phyloP scores from a whole-genome alignment of 371 early-diverging fungal genomes.

The Dichotomocladium elegans region DNA sequence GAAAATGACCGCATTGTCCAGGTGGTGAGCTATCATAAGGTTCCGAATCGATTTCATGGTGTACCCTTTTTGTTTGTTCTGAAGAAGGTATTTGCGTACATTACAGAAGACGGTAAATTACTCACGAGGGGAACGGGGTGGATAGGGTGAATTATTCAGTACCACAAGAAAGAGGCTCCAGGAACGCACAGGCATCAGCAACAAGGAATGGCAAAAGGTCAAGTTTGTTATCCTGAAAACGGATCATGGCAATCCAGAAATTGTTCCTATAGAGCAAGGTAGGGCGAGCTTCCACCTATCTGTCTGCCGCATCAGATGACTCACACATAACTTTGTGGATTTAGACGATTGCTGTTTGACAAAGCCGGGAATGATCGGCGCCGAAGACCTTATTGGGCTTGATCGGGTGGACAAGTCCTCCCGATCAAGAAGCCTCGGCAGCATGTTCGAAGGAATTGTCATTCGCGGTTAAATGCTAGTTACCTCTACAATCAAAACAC shows the following conservation, averaged over 20 bases:
- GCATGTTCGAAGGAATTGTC: constrained; percentile 55
- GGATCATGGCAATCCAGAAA: constrained; percentile 14
- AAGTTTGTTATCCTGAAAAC: constrained; percentile 51
- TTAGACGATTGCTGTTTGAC: constrained; percentile 54
- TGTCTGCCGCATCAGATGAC: no score
- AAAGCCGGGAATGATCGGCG: constrained; percentile 32
- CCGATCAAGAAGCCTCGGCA: constrained; percentile 48
- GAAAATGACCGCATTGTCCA: constrained; percentile 51
- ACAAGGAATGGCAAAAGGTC: constrained; percentile 85
- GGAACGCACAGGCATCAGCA: constrained; percentile 68
- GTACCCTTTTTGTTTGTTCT: constrained; percentile 80
- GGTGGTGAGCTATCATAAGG: constrained; percentile 76
- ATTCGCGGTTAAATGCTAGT: constrained; percentile 53
- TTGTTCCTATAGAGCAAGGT: constrained; percentile 43
- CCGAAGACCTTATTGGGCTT: constrained; percentile 65
- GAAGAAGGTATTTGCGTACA: constrained; percentile 33
- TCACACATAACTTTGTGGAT: not conserved
- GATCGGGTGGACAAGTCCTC: constrained; percentile 75
- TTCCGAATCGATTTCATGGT: constrained; percentile 65
- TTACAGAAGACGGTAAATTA: no score
- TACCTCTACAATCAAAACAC: not conserved
- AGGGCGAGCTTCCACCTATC: constrained; percentile 2
- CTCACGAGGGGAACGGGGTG: no score
- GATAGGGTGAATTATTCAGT: constrained; percentile 60
- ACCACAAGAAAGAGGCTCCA: constrained; percentile 73